Conservation (phyloP, 768 basidiomycete genomes). For the Suillus occidentalis region DNA sequence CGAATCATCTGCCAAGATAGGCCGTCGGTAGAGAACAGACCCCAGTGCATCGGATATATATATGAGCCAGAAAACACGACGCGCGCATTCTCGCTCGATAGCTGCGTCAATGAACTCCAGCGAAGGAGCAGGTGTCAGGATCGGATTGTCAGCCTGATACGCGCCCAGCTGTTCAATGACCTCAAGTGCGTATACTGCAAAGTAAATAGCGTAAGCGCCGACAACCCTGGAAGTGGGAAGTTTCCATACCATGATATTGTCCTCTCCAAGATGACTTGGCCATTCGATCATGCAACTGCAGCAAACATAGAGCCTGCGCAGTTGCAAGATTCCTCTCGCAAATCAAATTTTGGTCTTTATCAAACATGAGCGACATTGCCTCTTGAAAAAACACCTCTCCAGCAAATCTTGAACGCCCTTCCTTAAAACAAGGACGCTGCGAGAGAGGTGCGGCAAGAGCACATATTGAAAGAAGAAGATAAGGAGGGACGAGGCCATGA, state of each 20-base stretch:
- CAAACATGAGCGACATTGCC: constrained; percentile 70
- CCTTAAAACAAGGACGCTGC: constrained; percentile 61
- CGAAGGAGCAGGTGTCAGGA: constrained; percentile 57
- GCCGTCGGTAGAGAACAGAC: constrained; percentile 37
- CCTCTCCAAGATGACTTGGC: constrained; percentile 36
- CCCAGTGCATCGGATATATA: constrained; percentile 56
- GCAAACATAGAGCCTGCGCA: constrained; percentile 72
- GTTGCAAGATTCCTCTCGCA: constrained; percentile 67
- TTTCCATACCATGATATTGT: constrained; percentile 31
- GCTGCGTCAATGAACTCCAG: constrained; percentile 58
- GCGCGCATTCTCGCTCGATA: constrained; percentile 76
- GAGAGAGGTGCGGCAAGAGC: constrained; percentile 79
- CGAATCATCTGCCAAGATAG: constrained; percentile 36
- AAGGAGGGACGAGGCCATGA: constrained; percentile 63
- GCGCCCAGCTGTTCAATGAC: constrained; percentile 69
- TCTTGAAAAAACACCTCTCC: constrained; percentile 56
- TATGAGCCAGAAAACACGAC: constrained; percentile 81
- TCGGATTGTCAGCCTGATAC: constrained; percentile 60
- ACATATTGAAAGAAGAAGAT: constrained; percentile 73
- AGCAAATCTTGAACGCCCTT: constrained; percentile 53
- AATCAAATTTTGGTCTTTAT: constrained; percentile 57
- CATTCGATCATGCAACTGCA: constrained; percentile 65
- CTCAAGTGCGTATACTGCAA: constrained; percentile 59
- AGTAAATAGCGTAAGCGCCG: constrained; percentile 13
- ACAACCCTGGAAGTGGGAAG: neutral